A percentile compares a stretch with the other conserved stretches of the same genome.
Evolutionary conservation across 140 eudicot species (phyloP).

Genomic region (Cichorium intybus): DNA sequence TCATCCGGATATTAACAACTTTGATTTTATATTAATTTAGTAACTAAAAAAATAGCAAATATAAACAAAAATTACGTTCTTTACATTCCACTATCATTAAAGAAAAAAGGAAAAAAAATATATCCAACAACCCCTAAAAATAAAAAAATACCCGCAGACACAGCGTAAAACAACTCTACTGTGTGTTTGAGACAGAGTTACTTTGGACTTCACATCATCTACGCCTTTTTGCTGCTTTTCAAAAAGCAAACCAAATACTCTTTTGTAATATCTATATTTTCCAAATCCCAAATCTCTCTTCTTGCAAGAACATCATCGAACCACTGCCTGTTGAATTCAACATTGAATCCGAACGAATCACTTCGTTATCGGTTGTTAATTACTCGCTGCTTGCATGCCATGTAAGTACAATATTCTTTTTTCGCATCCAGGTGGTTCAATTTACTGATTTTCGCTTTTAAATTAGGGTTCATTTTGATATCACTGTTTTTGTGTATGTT

Average conservation of each 20-base stretch:
- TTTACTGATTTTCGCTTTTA: not conserved
- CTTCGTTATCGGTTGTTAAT: not conserved
- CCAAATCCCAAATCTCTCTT: constrained; percentile 9
- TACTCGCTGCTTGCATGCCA: constrained; percentile 3
- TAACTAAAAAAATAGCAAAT: too few relatives aligned
- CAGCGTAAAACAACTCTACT: not conserved
- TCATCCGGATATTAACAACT: too few relatives aligned
- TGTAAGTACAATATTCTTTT: constrained; percentile 4
- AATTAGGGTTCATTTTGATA: constrained; percentile 2
- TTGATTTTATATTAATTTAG: too few relatives aligned
- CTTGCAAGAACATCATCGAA: constrained; percentile 2
- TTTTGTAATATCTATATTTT: not conserved
- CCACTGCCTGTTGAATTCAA: not conserved
- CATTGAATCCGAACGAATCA: not conserved
- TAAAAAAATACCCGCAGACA: not conserved
- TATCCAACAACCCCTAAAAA: too few relatives aligned
- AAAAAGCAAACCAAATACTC: constrained; percentile 19
- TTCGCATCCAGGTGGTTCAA: not conserved
- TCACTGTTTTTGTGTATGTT: constrained; percentile 1
- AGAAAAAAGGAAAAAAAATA: too few relatives aligned
- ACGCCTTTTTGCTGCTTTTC: constrained; percentile 20
- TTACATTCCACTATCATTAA: too few relatives aligned
- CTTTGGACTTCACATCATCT: constrained; percentile 14
- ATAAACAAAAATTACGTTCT: too few relatives aligned
- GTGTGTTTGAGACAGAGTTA: not conserved